These are phyloP conservation scores for Wakefieldia striispora DNA, from an alignment of 768 basidiomycete species.

Conservation along the genomic window DNA sequence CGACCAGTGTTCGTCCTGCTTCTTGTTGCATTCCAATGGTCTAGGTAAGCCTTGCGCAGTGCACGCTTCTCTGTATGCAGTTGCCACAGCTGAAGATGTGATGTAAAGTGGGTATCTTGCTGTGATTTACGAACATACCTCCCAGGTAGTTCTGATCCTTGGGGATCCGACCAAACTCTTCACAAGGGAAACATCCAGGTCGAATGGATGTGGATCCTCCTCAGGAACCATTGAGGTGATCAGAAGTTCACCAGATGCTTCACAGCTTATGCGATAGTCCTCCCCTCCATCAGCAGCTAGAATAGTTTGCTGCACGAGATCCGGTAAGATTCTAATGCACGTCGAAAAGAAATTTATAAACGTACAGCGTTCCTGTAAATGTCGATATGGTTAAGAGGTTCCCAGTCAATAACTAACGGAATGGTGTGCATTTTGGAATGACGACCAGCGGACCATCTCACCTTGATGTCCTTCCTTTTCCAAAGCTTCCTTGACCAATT, in stretches of 20 bases:
- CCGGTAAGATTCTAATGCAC: not conserved
- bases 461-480: conserved; percentile 66
- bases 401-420: conserved; percentile 60
- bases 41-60: conserved; percentile 45
- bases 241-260: conserved; percentile 43
- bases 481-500: conserved; percentile 57
- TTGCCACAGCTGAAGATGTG: conserved; percentile 40
- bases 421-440: conserved; percentile 5
- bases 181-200: conserved; percentile 42
- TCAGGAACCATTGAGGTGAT: conserved; percentile 38
- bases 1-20: conserved; percentile 44
- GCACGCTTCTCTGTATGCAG: conserved; percentile 40
- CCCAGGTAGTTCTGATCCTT: conserved; percentile 39
- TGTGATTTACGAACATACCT: conserved; percentile 28
- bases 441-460: conserved; percentile 19
- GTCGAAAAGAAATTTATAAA: not conserved
- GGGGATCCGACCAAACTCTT: conserved; percentile 45
- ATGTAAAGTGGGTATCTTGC: not conserved
- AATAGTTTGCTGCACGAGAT: conserved; percentile 33
- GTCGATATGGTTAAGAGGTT: conserved; percentile 48
- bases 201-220: conserved; percentile 35
- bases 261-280: conserved; percentile 37
- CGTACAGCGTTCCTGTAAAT: conserved; percentile 29
- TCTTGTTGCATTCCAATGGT: conserved; percentile 48
- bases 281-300: conserved; percentile 41